Percentiles rank a stretch among this genome's conserved stretches.
Evolutionary conservation across 371 early-diverging fungal species (phyloP).

Genomic region (Circinella umbellata): DNA sequence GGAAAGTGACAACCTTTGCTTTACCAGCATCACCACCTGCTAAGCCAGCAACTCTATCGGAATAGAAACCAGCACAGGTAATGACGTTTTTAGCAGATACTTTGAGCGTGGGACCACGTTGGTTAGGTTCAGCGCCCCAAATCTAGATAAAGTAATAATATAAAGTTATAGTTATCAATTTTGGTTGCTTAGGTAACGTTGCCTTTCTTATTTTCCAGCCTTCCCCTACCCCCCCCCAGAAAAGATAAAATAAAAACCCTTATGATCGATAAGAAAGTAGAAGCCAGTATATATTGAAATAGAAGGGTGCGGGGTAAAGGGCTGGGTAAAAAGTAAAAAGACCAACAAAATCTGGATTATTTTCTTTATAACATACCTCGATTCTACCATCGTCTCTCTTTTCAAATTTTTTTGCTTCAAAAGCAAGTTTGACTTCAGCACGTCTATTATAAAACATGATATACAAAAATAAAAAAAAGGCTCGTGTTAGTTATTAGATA

Average conservation of each 20-base stretch:
- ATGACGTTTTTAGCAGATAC: conserved; percentile 55
- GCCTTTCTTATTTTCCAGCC: not conserved
- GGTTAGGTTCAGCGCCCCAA: conserved; percentile 51
- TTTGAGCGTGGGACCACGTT: conserved; percentile 48
- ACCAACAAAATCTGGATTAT: not conserved
- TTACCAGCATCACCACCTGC: conserved; percentile 48
- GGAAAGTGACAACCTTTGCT: conserved; percentile 53
- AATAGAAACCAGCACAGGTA: conserved; percentile 57
- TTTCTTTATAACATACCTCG: conserved; percentile 13
- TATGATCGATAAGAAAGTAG: no score
- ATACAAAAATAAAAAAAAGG: not conserved
- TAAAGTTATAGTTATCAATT: not conserved
- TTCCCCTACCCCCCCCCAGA: no score
- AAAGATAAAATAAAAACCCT: no score
- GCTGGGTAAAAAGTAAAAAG: no score
- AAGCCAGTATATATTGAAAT: not conserved
- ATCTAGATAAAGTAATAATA: conserved; percentile 24
- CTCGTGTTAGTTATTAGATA: not conserved
- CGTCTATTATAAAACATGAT: conserved; percentile 27
- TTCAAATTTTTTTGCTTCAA: conserved; percentile 51
- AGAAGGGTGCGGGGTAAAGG: not conserved
- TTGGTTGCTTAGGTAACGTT: not conserved
- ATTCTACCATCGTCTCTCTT: conserved; percentile 44
- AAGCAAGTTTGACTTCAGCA: conserved; percentile 55
- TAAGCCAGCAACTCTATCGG: conserved; percentile 53